phyloP scores from a whole-genome alignment of 352 stramenopile species.

The Phytophthora multivora region DNA sequence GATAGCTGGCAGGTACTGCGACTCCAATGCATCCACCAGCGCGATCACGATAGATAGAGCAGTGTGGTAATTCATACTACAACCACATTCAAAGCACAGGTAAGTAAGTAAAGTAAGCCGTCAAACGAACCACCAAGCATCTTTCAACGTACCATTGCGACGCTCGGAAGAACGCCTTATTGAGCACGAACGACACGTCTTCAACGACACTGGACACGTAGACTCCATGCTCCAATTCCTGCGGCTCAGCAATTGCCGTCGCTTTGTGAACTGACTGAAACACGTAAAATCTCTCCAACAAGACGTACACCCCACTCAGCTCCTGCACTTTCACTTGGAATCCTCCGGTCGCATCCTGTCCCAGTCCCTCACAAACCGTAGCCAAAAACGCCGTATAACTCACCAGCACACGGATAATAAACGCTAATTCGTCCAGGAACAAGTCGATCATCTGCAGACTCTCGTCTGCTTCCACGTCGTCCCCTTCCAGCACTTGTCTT shows the following conservation, averaged over 20 bases:
- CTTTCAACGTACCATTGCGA: constrained; percentile 65
- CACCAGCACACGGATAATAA: constrained; percentile 74
- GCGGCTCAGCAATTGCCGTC: constrained; percentile 77
- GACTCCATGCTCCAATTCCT: constrained; percentile 68
- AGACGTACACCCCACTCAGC: constrained; percentile 78
- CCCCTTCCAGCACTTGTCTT: constrained; percentile 19
- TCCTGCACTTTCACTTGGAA: constrained; percentile 76
- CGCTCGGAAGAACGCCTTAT: constrained; percentile 79
- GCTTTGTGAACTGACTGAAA: constrained; percentile 88
- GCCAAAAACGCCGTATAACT: constrained; percentile 68
- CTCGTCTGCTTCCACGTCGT: constrained; percentile 71
- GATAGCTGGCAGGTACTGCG: constrained; percentile 78
- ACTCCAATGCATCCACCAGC: constrained; percentile 83
- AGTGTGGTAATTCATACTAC: constrained; percentile 83
- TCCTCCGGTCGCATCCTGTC: constrained; percentile 30
- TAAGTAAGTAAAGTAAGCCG: constrained; percentile 6
- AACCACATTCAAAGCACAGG: constrained; percentile 7
- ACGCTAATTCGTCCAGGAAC: constrained; percentile 80
- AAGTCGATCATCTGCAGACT: constrained; percentile 89
- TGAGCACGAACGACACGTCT: constrained; percentile 85
- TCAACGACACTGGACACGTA: constrained; percentile 85
- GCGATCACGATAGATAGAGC: constrained; percentile 81
- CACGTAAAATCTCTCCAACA: constrained; percentile 86
- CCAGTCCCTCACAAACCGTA: constrained; percentile 57
- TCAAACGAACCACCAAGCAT: background rate